Evolutionary conservation across 1,139 yeast species (phyloP), one percentile per base, ranked within the genome.

Genomic region (Ogataea hybrid): DNA sequence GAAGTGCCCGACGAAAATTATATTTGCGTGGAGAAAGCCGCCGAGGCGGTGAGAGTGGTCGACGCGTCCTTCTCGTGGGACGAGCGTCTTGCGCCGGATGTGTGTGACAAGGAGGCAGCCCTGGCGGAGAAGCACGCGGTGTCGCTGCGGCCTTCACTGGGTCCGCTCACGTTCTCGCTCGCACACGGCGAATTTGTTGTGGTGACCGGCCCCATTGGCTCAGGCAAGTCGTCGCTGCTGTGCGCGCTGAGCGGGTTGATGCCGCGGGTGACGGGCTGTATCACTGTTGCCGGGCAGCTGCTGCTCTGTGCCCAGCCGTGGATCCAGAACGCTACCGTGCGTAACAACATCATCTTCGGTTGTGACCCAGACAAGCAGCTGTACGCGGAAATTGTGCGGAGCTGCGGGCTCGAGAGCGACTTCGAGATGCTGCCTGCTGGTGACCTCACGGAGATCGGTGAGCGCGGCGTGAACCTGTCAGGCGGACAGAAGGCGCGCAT

Each of bases 401-500:
- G 79, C 2, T 87, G 96, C 63, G 77, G 89, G 1, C 71, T 88
- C 43, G 70, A 71, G 39, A 75, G 81, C 33, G 96, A 88, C 64
- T 68, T 88, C 48, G 80, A 78, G 17, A 71, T 73, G 36, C 67
- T 88, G 38, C 87, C 92, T 3, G 94, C 84, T 30, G 92, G 96
- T 43, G 97, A 89, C 58, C 61, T 63, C 39, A 86, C 96, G 2
- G 96, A 88, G 63, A 84, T 89, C 45, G 97, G 97, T 48, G 97
- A 89, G 62, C 77, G 95, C 53, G 97, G 97, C 51, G 85, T 89
- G 51, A 88, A 94, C 0, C 66, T 89, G 32, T 86, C 96, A 3
- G 97, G 97, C 46, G 97, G 97, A 32, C 97, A 89, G 62, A 89
- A 89, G 65, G 95, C 96, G 1, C 73, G 96, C 57, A 77, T 87